Base-by-base conservation (phyloP, 805 yeast genomes). In the Diddensiella santjacobensis region DNA sequence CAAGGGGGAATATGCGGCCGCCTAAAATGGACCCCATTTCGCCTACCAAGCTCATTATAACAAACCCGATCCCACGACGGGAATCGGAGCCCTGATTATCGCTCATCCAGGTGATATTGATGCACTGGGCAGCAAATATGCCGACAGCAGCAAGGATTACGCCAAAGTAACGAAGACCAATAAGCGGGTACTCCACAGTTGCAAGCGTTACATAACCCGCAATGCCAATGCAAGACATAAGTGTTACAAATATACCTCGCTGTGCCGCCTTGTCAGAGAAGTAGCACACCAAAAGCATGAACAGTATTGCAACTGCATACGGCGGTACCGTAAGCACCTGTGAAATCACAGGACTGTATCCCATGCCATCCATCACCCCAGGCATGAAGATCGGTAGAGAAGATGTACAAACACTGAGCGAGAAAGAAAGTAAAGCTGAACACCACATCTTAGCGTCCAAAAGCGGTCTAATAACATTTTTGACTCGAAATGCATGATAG, bases 301-400 rank as follows among this genome's bases (percentile, higher is more conserved):
- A 53, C 10, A 71, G 58, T 13, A 71, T 74, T 39, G 71, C 57
- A 47, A 71, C 4, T 20, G 55, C 38, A 37, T 59, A 74, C 8
- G 77, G 77, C 17, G 79, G 79, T 17, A 73, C 74, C 19, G 76
- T 69, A 46, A 74, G 63, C 44, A 69, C 70, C 48, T 73, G 70
- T 2, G 78, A 71, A 24, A 65, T 61, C n/a, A 71, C 67, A 31
- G 66, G 58, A 46, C 56, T 49, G 49, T 69, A 74, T 19, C 72
- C 70, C 52, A 74, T 64, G 11, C 75, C 73, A 40, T 66, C 58
- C 18, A 74, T 70, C 29, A 74, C 71, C 3, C 72, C 63, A 3
- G 78, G 78, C 66, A 74, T 69, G 57, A 71, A 74, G 47, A 72
- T 69, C 5, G 78, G 72, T 24, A 73, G 72, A 51, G 77, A 73